Base-by-base conservation (phyloP, 176 grass and related monocot species). In the Oryza longistaminata region DNA sequence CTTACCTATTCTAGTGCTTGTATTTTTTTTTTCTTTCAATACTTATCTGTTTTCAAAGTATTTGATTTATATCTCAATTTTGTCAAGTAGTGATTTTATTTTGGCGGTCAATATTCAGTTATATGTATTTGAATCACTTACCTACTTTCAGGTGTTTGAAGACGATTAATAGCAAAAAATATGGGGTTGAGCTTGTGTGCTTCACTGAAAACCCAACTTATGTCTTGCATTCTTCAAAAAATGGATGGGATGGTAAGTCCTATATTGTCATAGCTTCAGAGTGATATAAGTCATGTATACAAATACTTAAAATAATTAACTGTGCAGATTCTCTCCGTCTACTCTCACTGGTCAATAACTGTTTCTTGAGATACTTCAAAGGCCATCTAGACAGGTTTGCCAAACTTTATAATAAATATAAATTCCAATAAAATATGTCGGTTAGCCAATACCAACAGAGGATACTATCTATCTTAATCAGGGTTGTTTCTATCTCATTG, bases 91-190 rank as follows among this genome's bases (percentile, higher is more conserved):
- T 22, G 58, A 24, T 62, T 62, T 64, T 39, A 48, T 69, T 70
- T 76, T 69, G 16, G 3, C 1, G 9, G 3, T 69, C 27, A 43
- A 43, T 71, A 39, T n/a, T 43, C 9, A 8, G 49, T 90, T 48
- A 64, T 77, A 85, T 68, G 22, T 25, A 85, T 73, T 82, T 83
- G 44, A 66, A 87, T 81, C 60, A n/a, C 77, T 48, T 86, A 44
- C 50, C 14, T 75, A 72, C 67, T 81, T 21, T 58, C 85, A 98
- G 96, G 66, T 98, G 96, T 84, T 90, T 98, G 85, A 98, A 98
- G 88, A 98, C 96, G 26, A 98, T 98, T 82, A 98, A 98, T 92
- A 98, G 96, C 88, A 98, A 98, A 87, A 98, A 98, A 11, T 95
- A 98, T 89, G 96, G 96, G 25, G 96, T 98, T 53, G 96, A 98